Evolutionary conservation across 2,329 filamentous ascomycete genomes (phyloP), one percentile per base, ranked within the genome.

Genomic region (Neopestalotiopsis sp.): DNA sequence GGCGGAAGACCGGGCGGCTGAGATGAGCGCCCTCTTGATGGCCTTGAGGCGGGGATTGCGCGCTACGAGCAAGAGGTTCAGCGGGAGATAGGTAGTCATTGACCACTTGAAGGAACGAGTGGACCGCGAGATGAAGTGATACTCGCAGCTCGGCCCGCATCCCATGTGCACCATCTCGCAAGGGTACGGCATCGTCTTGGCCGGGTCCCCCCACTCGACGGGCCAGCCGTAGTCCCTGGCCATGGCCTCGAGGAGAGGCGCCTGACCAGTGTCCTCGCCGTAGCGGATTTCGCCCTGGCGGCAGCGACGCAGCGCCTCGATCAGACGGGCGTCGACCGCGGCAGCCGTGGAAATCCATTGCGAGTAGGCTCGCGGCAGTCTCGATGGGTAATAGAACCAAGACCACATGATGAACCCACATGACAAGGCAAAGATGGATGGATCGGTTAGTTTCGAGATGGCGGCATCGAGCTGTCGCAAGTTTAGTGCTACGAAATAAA

Each of bases 161-260:
- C 92, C 92, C 89, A 94, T 94, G 81, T 97, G 94, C 3, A 96
- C 93, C 72, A 97, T 84, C 78, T 94, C 90, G 80, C 94, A 97
- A 1, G 93, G 93, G 69, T 95, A 91, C 0, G 94, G 94, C 10
- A 91, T 81, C 0, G 90, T 88, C 68, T 85, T 84, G 20, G 86
- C 84, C 0, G 94, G 93, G 78, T 97, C 90, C 24, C 92, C 94
- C 88, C 91, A 94, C 68, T 82, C 81, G n/a, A 84, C 75, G 0
- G 94, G 93, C 83, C 90, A 89, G 38, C 82, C 82, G 79, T 92
- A 91, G 73, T 96, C 92, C 71, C 81, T 82, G 76, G 92, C 94
- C 90, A 97, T 93, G 70, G 85, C 83, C 72, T 89, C 85, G 0
- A 97, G 86, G 10, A 96, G 84, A 12, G 85, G 81, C 1, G 90